phyloP scores from a whole-genome alignment of 257 asterid species.

The Prunella vulgaris region DNA sequence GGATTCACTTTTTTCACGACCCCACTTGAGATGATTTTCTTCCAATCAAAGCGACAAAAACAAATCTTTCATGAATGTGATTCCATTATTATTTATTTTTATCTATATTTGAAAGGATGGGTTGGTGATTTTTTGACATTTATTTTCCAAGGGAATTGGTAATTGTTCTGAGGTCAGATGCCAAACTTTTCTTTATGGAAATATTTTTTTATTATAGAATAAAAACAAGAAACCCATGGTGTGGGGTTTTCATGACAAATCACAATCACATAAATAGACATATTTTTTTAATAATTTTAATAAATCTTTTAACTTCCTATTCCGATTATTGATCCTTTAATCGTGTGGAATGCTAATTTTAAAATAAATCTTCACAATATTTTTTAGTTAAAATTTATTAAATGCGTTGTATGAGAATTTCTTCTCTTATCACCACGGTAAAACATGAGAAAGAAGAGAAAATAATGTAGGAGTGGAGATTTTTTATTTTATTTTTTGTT shows the following conservation, averaged over 20 bases:
- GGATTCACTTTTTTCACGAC: constrained; percentile 19
- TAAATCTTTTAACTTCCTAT: no score
- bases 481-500: no score
- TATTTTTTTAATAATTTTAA: no score
- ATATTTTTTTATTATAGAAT: not conserved
- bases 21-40: constrained; percentile 25
- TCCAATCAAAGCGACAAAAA: not conserved
- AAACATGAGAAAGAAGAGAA: no score
- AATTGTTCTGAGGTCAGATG: not conserved
- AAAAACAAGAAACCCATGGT: not conserved
- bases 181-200: not conserved
- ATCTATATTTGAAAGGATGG: not conserved
- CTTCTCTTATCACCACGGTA: no score
- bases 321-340: no score
- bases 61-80: not conserved
- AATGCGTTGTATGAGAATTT: no score
- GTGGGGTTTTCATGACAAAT: not conserved
- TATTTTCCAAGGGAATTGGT: not conserved
- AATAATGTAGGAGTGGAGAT: no score
- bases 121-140: not conserved
- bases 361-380: no score
- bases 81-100: not conserved
- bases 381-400: no score
- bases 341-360: no score
- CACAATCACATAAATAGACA: not conserved